Conservation (phyloP, 1,139 yeast genomes). For the Magnusiomyces magnusii region DNA sequence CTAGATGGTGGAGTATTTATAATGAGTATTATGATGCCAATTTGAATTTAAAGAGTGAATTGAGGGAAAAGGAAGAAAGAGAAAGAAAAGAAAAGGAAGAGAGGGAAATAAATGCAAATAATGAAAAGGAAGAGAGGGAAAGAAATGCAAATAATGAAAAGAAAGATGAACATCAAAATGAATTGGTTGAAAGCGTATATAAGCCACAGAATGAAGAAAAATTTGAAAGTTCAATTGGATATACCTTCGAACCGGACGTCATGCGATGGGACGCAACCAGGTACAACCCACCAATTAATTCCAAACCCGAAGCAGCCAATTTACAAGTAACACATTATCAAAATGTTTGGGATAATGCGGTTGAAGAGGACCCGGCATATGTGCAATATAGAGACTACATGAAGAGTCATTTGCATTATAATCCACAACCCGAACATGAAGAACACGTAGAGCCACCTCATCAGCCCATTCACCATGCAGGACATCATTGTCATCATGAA, state of each 20-base stretch:
- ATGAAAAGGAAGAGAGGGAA: too few species aligned
- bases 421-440: not conserved
- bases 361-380: constrained; percentile 5
- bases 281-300: constrained; percentile 37
- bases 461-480: not conserved
- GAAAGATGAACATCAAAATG: not conserved
- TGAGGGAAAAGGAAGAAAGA: too few species aligned
- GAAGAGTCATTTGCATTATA: constrained; percentile 4
- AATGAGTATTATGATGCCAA: constrained; percentile 30
- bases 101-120: too few species aligned
- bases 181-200: not conserved
- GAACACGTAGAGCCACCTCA: not conserved
- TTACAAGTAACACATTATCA: constrained; percentile 23
- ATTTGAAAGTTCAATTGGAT: too few species aligned
- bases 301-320: constrained; percentile 37
- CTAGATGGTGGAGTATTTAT: constrained; percentile 45
- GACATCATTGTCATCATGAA: not conserved
- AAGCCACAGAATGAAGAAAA: not conserved
- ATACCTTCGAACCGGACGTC: constrained; percentile 27
- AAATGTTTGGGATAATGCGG: constrained; percentile 29
- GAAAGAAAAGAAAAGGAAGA: too few species aligned
- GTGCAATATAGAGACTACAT: not conserved
- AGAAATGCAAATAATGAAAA: too few species aligned
- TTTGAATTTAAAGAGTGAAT: constrained; percentile 12
- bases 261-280: constrained; percentile 39